phyloP scores from a whole-genome alignment of 2,329 filamentous ascomycete species.

The Rosellinia necatrix region DNA sequence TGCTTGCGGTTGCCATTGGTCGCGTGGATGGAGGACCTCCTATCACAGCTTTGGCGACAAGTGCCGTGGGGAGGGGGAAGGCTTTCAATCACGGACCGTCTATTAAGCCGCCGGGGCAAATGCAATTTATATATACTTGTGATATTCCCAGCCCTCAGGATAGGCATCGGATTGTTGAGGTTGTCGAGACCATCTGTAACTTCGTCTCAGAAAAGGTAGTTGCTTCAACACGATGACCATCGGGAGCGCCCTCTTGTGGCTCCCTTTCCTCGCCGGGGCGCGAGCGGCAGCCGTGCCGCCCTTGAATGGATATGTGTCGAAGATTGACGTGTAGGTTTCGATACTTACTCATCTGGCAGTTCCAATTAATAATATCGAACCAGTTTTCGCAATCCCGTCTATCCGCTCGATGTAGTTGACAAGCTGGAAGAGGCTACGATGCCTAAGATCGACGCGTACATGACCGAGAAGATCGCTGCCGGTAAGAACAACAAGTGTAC shows the following conservation, averaged over 20 bases:
- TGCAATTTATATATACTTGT: slow-evolving; percentile 33
- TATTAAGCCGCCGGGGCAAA: slow-evolving; percentile 35
- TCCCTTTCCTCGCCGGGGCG: slow-evolving; percentile 35
- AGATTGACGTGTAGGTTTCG: slow-evolving; percentile 32
- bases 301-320: slow-evolving; percentile 24
- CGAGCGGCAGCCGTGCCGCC: slow-evolving; percentile 24
- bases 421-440: slow-evolving; percentile 38
- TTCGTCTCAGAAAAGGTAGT: slow-evolving; percentile 22
- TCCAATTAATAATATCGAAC: slow-evolving; percentile 15
- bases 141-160: slow-evolving; percentile 14
- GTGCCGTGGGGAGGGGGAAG: slow-evolving; percentile 37
- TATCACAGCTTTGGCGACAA: slow-evolving; percentile 31
- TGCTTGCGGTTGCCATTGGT: slow-evolving; percentile 29
- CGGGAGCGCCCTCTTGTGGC: slow-evolving; percentile 30
- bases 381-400: slow-evolving; percentile 36
- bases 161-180: slow-evolving; percentile 9
- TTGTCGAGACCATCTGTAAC: slow-evolving; percentile 17
- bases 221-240: slow-evolving; percentile 31
- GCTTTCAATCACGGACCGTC: slow-evolving; percentile 27
- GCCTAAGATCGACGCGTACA: slow-evolving; percentile 36
- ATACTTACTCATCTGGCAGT: not conserved
- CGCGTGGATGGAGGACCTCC: slow-evolving; percentile 33
- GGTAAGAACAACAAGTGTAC: slow-evolving; percentile 38
- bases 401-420: slow-evolving; percentile 40
- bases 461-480: slow-evolving; percentile 32